Evolutionary conservation across 805 yeast species (phyloP), one percentile per base, ranked within the genome.

Genomic region (Zygoascus bituminiphila): DNA sequence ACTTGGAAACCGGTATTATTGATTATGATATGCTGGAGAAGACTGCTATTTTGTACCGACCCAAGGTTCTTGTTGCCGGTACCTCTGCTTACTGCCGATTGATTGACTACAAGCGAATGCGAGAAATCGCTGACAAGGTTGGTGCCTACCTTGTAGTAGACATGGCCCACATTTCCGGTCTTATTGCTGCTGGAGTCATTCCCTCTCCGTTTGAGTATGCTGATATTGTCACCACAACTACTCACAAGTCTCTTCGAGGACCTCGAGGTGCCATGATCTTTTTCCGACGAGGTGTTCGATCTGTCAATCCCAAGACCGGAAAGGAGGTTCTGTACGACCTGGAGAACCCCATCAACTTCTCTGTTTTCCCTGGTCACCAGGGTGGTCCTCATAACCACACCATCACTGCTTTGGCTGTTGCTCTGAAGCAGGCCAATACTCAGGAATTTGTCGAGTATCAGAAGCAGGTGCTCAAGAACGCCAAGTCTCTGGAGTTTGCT

Each of bases 351-450:
- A 89, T 93, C 72, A 93, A 93, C 78, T 93, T 93, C 70, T 88
- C 97, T 8, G 98, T 93, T 48, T 93, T 93, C 91, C 98, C 98
- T 62, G 98, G 96, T 58, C 98, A 93, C 72, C 98, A 93, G 76
- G 98, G 98, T 76, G 98, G 98, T 67, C 98, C 98, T 62, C 98
- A 93, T 74, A 93, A 93, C 77, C 98, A 93, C 74, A 93, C 98
- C 58, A 93, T 93, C 66, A 84, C 97, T 59, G 98, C 98, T 31
- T 74, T 93, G 62, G 97, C 98, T 15, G 93, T 89, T 55, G 98
- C 98, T 46, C 79, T 93, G 67, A 88, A 88, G 68, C 98, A 93
- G 75, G 94, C 96, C 52, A 76, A 79, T 55, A 74, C 87, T 46
- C 95, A 94, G 52, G 97, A 89, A 69, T 93, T 83, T 74, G 84